Conservation (phyloP, 2,329 filamentous ascomycete genomes). For the Colletotrichum tropicicola region DNA sequence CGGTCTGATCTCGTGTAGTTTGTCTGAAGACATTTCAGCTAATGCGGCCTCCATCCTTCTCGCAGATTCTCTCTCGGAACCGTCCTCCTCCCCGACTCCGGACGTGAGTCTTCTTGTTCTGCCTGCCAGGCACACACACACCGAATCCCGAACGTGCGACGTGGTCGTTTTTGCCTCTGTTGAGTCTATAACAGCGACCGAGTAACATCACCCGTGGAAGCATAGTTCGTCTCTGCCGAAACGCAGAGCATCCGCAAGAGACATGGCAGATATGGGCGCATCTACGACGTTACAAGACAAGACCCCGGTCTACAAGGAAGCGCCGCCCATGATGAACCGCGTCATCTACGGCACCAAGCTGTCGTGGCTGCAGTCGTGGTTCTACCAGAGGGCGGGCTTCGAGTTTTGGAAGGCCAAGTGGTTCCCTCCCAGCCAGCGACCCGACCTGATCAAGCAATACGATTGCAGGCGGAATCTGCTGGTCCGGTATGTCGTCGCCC, state of each 20-base stretch:
- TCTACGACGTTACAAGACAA: neutral
- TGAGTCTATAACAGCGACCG: neutral
- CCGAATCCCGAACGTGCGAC: neutral
- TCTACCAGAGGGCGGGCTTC: constrained; percentile 23
- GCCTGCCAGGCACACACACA: neutral
- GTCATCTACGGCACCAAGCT: constrained; percentile 27
- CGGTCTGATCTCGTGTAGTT: neutral
- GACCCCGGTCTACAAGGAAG: neutral
- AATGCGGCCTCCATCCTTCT: constrained; percentile 8
- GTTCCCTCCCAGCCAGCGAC: constrained; percentile 8
- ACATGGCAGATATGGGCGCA: neutral
- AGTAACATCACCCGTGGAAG: neutral
- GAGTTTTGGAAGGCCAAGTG: constrained; percentile 23
- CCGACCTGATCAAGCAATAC: constrained; percentile 32
- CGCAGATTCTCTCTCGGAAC: constrained; percentile 29
- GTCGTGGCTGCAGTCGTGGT: constrained; percentile 16
- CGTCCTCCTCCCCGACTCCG: constrained; percentile 25
- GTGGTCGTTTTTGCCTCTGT: neutral
- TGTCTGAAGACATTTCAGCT: constrained; percentile 10
- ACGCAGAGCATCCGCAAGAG: neutral
- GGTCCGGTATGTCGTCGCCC: constrained; percentile 22
- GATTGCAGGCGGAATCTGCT: constrained; percentile 24
- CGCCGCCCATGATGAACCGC: constrained; percentile 20
- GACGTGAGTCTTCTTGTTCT: no score
- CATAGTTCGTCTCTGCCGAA: neutral